These are phyloP conservation scores for Clitopilus passeckerianus DNA, from an alignment of 768 basidiomycete species.

Conservation along the genomic window DNA sequence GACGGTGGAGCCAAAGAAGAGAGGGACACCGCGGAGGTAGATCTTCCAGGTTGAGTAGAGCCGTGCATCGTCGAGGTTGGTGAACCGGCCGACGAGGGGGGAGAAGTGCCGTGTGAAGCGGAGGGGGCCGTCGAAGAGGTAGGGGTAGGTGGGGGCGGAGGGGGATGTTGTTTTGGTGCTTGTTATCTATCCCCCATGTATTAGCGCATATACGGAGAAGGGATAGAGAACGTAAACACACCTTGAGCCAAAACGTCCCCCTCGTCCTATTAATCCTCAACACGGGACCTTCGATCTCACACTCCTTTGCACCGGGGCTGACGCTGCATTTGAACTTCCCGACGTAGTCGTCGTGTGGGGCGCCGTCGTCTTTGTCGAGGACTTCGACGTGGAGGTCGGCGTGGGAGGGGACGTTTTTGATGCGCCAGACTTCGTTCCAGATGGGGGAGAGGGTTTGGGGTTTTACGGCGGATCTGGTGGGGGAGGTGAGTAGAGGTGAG, in stretches of 20 bases:
- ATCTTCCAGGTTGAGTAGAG: slow-evolving; percentile 82
- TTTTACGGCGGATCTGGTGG: slow-evolving; percentile 64
- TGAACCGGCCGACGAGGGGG: slow-evolving; percentile 61
- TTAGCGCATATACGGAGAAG: background rate
- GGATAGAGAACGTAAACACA: slow-evolving; percentile 16
- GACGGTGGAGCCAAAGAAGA: slow-evolving; percentile 52
- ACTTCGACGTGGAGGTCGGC: slow-evolving; percentile 58
- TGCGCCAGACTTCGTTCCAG: slow-evolving; percentile 72
- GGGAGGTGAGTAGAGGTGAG: slow-evolving; percentile 1
- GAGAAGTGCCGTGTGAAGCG: slow-evolving; percentile 70
- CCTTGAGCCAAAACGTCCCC: slow-evolving; percentile 71
- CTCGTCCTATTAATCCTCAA: slow-evolving; percentile 31
- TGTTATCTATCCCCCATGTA: slow-evolving; percentile 40
- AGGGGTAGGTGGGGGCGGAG: slow-evolving; percentile 39
- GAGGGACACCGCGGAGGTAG: slow-evolving; percentile 53
- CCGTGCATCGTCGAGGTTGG: slow-evolving; percentile 54
- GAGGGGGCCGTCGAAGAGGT: slow-evolving; percentile 70
- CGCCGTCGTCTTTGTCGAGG: slow-evolving; percentile 64
- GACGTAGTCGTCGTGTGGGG: slow-evolving; percentile 55
- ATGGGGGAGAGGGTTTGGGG: slow-evolving; percentile 52
- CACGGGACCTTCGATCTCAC: slow-evolving; percentile 51
- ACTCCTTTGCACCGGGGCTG: slow-evolving; percentile 55
- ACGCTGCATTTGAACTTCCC: slow-evolving; percentile 57
- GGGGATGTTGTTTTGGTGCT: slow-evolving; percentile 36
- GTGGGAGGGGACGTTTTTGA: slow-evolving; percentile 68